phyloP scores from a whole-genome alignment of 768 basidiomycete genomes.

The Pleurotus platypus region DNA sequence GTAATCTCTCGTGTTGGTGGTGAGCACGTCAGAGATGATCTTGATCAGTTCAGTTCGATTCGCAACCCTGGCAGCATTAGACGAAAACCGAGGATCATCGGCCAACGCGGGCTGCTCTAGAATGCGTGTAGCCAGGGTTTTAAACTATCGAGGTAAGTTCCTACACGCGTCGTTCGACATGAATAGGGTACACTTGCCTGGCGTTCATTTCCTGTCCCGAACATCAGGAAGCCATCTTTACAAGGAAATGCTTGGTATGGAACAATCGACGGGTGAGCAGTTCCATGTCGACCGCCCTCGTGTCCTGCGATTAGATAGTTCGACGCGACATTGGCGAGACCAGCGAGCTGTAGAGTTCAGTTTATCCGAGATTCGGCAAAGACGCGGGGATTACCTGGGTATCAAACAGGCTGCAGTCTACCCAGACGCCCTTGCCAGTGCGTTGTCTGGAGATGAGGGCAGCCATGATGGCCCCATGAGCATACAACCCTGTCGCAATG shows the following conservation, averaged over 20 bases:
- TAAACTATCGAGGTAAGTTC: conserved; percentile 50
- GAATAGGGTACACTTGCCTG: conserved; percentile 44
- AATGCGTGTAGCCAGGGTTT: conserved; percentile 57
- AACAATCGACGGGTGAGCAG: conserved; percentile 90
- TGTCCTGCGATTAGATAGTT: conserved; percentile 87
- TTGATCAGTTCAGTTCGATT: conserved; percentile 68
- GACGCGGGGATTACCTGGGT: conserved; percentile 58
- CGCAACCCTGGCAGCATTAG: conserved; percentile 71
- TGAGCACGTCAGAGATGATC: conserved; percentile 62
- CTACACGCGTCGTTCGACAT: not conserved
- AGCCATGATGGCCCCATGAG: conserved; percentile 91
- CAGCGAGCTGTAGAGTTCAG: conserved; percentile 61
- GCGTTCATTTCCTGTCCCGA: conserved; percentile 88
- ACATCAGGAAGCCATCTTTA: conserved; percentile 86
- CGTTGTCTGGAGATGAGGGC: conserved; percentile 77
- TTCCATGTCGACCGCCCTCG: conserved; percentile 86
- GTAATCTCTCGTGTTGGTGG: conserved; percentile 53
- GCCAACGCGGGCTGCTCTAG: conserved; percentile 59
- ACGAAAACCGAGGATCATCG: conserved; percentile 60
- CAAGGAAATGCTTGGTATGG: conserved; percentile 92
- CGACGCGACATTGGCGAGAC: conserved; percentile 87
- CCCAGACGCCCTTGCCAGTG: conserved; percentile 86
- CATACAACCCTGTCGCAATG: conserved; percentile 83
- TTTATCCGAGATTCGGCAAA: not conserved
- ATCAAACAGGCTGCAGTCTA: conserved; percentile 92